Conservation (phyloP, 1,284 basidiomycete genomes). For the Boletus subluridellus region DNA sequence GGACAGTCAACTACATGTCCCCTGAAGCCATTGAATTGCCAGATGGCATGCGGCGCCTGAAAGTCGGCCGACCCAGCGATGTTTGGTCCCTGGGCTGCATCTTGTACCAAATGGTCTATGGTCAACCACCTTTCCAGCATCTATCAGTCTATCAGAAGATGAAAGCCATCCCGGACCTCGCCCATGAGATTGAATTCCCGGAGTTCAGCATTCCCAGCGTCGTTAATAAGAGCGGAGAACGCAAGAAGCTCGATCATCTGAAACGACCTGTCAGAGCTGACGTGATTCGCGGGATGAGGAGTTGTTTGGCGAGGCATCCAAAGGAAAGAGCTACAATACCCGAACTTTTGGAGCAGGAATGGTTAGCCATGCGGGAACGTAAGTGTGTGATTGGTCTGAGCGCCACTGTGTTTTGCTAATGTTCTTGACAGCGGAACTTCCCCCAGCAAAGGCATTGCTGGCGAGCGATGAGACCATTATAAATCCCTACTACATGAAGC, state of each 20-base stretch:
- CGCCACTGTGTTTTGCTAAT: constrained; percentile 20
- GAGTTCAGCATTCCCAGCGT: constrained; percentile 43
- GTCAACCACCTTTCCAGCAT: constrained; percentile 87
- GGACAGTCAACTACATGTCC: constrained; percentile 95
- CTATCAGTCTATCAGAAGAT: constrained; percentile 83
- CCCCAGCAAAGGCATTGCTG: constrained; percentile 37
- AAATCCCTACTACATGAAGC: constrained; percentile 70
- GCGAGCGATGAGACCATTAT: constrained; percentile 63
- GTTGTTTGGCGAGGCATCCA: constrained; percentile 68
- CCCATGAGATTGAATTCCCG: constrained; percentile 73
- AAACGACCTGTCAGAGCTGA: constrained; percentile 62
- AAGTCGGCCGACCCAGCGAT: constrained; percentile 85
- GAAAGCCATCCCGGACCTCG: constrained; percentile 78
- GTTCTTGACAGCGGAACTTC: constrained; percentile 21
- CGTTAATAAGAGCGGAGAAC: constrained; percentile 42
- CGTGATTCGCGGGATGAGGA: constrained; percentile 71
- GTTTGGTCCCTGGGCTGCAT: constrained; percentile 99
- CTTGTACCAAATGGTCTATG: constrained; percentile 97
- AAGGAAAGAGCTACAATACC: constrained; percentile 84
- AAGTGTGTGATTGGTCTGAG: constrained; percentile 16
- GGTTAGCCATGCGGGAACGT: constrained; percentile 61
- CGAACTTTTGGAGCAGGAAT: constrained; percentile 62
- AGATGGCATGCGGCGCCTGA: constrained; percentile 72
- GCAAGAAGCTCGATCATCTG: constrained; percentile 58
- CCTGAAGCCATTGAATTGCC: constrained; percentile 87